Base-by-base conservation (phyloP, 2,329 filamentous ascomycete species). In the Monilinia laxa region DNA sequence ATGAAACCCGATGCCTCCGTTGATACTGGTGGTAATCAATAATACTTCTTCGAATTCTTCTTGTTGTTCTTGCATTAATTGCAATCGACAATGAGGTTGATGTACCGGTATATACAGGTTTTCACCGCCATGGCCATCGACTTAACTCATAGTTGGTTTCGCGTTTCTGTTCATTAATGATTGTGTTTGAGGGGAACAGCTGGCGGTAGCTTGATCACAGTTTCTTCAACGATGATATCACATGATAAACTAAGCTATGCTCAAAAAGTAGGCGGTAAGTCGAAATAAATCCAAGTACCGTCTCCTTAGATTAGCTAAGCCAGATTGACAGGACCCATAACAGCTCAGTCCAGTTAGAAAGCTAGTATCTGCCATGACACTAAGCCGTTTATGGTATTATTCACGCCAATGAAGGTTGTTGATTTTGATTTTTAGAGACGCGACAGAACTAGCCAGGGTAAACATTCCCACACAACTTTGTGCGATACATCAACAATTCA, bases 401-500 rank as follows among this genome's bases (percentile, higher is more conserved):
- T 14, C 1, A 4, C 1, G 35, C 14, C 38, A 4, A 28, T 28
- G 2, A 2, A 28, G 28, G 28, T 28, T 28, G 28, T 28, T 28
- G 28, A 28, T 28, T 28, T 28, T 28, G 28, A 28, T 12, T 7
- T 31, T 25, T 45, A 45, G 55, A 60, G 35, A 51, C 58, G 58
- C 58, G 58, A 60, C 57, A 16, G 57, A 49, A 60, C n/a, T 42
- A 35, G 31, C 7, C 31, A 6, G 31, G 31, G 31, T 35, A 42
- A 51, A 51, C 38, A 51, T 60, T 60, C 58, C 28, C 58, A 51
- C 45, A 60, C 58, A 60, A 25, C 45, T 49, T 60, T 42, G 42
- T 23, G 35, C 57, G 11, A 35, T 35, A 60, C 45, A 60, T 25
- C 58, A 51, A 62, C 38, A 49, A 38, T 23, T 40, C 45, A 40